Conservation (phyloP, 164 flowering plant genomes). For the Nelumbo lutea region DNA sequence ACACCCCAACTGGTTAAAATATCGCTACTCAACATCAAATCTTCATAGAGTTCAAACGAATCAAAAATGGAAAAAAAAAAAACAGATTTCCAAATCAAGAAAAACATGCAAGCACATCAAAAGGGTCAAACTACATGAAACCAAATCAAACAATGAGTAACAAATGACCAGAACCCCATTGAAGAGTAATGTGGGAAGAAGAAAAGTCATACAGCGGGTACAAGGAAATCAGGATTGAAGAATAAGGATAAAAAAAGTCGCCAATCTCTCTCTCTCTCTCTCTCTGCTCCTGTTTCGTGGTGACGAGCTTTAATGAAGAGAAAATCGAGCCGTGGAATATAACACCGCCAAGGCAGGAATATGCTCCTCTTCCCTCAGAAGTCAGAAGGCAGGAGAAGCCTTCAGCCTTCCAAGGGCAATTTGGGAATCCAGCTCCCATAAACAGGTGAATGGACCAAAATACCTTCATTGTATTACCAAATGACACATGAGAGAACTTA, state of each 20-base stretch:
- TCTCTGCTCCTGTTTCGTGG: neutral
- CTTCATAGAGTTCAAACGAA: neutral
- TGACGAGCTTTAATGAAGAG: constrained; percentile 13
- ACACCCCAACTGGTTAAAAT: neutral
- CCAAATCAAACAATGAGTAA: neutral
- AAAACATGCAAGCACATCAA: neutral
- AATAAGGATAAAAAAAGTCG: neutral
- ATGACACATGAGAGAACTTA: no score
- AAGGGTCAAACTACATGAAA: neutral
- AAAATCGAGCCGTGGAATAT: constrained; percentile 44
- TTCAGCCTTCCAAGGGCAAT: no score
- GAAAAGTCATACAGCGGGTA: neutral
- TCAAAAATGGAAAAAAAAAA: neutral
- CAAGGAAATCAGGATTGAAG: neutral
- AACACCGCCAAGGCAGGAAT: no score
- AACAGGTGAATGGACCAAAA: no score
- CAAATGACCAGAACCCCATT: neutral
- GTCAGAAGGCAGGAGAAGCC: no score
- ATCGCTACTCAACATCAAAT: neutral
- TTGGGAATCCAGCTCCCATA: no score
- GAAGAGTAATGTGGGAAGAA: neutral
- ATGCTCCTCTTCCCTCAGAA: no score
- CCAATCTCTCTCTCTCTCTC: neutral
- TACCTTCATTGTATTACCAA: no score
- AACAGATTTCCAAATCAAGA: neutral